Base-by-base conservation (phyloP, 164 flowering plant genomes). In the Chimonanthus praecox region DNA sequence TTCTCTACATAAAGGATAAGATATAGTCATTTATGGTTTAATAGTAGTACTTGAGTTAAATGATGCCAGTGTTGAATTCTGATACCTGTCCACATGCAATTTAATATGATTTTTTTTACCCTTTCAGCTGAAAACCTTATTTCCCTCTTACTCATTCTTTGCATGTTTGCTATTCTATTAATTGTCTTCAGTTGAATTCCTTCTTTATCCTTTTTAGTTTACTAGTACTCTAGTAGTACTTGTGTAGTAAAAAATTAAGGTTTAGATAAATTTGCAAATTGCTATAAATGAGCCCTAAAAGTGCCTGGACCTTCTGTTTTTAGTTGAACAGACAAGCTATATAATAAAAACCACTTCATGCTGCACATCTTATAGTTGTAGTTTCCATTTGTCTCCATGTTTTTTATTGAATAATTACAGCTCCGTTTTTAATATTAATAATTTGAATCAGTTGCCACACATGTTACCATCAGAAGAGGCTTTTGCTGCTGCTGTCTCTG, bases 401-500 rank as follows among this genome's bases (percentile, higher is more conserved):
- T 73, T 16, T 73, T 73, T 10, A 6, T 49, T 50, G 47, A 58
- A 33, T 18, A 54, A 58, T 9, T 33, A 45, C 60, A 46, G 7
- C 51, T 21, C 21, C 3, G 54, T 67, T 67, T 67, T 62, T 71
- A 48, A 75, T 47, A 47, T 74, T 10, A 49, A 51, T 65, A 72
- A 16, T 45, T 64, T 77, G 79, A 77, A 68, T 72, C 88, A 96
- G 99, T 84, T 96, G 81, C 99, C 99, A 50, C 98, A 96, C 80
- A 96, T 96, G 99, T 83, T 96, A 79, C 99, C 99, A 60, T 89
- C 94, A 0, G 98, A 91, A 82, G 97, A 94, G 78, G 98, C 94
- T 78, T 96, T 96, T 85, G 97, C 93, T 71, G 98, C 98, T 80
- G 99, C 94, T 74, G 97, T 86, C 78, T 91, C 98, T 73, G 92